Evolutionary conservation across 1,284 basidiomycete genomes (phyloP), one percentile per base, ranked within the genome.

Genomic region (Cutaneotrichosporon curvatum): DNA sequence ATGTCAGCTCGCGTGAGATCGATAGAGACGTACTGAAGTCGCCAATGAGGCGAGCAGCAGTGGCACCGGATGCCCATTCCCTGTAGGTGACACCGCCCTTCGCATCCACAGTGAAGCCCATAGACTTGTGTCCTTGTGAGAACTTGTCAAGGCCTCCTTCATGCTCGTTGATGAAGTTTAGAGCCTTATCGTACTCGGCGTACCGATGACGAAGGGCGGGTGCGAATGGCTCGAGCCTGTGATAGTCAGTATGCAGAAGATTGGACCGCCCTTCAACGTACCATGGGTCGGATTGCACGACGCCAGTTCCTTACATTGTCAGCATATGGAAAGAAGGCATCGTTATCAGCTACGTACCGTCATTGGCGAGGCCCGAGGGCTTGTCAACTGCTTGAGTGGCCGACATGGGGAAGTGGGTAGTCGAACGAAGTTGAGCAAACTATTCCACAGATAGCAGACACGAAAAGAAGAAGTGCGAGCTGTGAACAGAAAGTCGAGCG

Each of bases 61-160:
- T 74, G 12, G 84, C 92, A 59, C 87, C 89, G 0, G 94, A 91
- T 6, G 94, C 94, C 94, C 94, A 98, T 68, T 98, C 94, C 60
- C 86, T 78, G 68, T 97, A 98, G 8, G 79, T 74, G 32, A 97
- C 80, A 23, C 83, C 78, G 41, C 82, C 82, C 47, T 85, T 79
- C 19, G 73, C 66, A 39, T 77, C 76, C 34, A 89, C 78, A 47
- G 85, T 83, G 58, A 98, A 76, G 32, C 94, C 94, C 74, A 86
- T 87, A 55, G 80, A 81, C 56, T 84, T 77, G 73, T 91, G 95
- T 12, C 90, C 89, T 63, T 83, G 81, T 3, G 87, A 84, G 70
- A 97, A 98, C 8, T 76, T 74, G 45, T 91, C 89, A 61, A 91
- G 87, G 28, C 94, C 90, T 36, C 88, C 88, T 73, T 96, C 91